These are phyloP conservation scores for Blastomyces silverae DNA, from an alignment of 2,329 filamentous ascomycete genomes.

Conservation along the genomic window DNA sequence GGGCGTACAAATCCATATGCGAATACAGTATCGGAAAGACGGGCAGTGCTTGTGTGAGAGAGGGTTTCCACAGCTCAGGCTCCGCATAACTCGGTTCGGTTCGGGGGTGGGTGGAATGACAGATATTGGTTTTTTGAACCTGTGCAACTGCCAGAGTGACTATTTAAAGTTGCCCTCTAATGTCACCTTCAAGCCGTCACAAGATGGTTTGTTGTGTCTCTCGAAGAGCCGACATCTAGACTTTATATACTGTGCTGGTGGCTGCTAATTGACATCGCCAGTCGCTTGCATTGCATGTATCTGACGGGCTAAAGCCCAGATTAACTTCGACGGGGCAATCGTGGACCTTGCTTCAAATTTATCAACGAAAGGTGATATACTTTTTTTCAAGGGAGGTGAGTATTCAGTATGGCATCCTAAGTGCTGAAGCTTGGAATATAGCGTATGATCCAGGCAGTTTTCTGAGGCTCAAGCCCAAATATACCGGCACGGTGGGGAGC, in stretches of 20 bases:
- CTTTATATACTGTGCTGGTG: background rate
- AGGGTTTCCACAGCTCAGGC: background rate
- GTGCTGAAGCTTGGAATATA: background rate
- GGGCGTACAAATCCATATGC: background rate
- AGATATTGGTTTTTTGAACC: background rate
- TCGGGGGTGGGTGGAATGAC: too few species aligned
- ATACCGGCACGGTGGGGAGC: background rate
- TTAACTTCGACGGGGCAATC: background rate
- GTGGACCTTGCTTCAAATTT: background rate
- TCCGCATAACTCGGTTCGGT: background rate
- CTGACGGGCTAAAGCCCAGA: background rate
- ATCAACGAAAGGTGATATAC: background rate
- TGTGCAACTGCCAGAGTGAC: background rate
- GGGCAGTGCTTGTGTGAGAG: background rate
- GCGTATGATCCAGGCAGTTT: background rate
- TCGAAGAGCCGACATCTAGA: background rate
- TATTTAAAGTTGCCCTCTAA: background rate
- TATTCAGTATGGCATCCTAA: background rate
- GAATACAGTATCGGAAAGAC: background rate
- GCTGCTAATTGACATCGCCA: background rate
- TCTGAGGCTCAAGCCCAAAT: background rate
- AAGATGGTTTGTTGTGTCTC: background rate
- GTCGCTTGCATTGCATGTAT: background rate
- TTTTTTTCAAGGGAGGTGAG: background rate
- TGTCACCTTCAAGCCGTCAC: background rate